Evolutionary conservation across 2,329 filamentous ascomycete species (phyloP), one percentile per base, ranked within the genome.

Genomic region (Eurotiales sp.): DNA sequence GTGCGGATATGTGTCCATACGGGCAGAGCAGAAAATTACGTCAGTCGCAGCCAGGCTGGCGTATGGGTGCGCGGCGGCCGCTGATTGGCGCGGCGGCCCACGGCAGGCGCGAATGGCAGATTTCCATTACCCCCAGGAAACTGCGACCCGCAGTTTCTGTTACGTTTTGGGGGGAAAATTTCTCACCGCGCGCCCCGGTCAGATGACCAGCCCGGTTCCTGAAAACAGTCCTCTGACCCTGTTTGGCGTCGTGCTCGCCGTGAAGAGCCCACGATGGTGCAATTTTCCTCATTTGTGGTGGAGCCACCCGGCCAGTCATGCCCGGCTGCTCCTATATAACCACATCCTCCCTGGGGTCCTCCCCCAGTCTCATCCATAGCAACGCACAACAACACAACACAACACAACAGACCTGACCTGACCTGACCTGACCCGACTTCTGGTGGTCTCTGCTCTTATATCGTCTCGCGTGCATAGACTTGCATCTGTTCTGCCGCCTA

Each of bases 91-190:
- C 32, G n/a, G n/a, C 32, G n/a, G n/a, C n/a, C n/a, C 14, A 19
- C 8, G 3, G 34, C 34, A 19, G 4, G 39, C 2, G 19, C 19
- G 8, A 40, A 21, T 22, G 11, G 17, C 14, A 3, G 3, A 50
- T 60, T 62, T 62, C 57, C 54, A 64, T 66, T 66, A 65, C 63
- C 64, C 64, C 61, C 61, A 61, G 54, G 55, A 64, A 67, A 65
- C 55, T 51, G 22, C 59, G 41, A 70, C 69, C 37, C 44, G 17
- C 2, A 1, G 58, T 69, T 70, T 70, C 63, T 66, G 55, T 71
- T 71, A 70, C 67, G 67, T 69, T 59, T 63, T 49, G 58, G 32
- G 41, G 30, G 7, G n/a, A 34, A 25, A 41, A 41, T 55, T 55
- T 58, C 55, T 48, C 41, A 51, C 29, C 45, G 42, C 39, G 51